Evolutionary conservation across 768 basidiomycete species (phyloP).

Genomic region (Lanmaoa pseudosensibilis): DNA sequence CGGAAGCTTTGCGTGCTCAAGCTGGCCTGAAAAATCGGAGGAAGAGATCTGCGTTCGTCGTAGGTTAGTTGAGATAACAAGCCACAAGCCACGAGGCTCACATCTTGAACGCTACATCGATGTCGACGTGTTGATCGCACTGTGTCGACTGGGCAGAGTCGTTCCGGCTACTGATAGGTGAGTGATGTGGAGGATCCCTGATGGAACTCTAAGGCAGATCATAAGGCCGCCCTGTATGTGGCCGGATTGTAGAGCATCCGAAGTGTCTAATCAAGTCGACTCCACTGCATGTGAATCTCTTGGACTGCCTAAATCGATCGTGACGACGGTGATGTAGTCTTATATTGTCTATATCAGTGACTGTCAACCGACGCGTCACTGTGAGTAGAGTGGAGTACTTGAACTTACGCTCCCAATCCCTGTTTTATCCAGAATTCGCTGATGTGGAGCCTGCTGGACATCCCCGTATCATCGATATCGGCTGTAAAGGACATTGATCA

Average conservation of each 20-base stretch:
- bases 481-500: neutral
- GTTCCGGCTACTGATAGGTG: neutral
- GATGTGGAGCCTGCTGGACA: constrained; percentile 4
- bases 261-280: constrained; percentile 4
- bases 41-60: neutral
- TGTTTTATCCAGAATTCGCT: neutral
- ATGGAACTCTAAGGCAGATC: neutral
- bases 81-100: neutral
- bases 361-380: neutral
- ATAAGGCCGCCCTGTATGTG: neutral
- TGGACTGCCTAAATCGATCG: neutral
- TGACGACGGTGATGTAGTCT: neutral
- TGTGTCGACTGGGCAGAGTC: neutral
- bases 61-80: neutral
- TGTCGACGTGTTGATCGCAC: too few species aligned
- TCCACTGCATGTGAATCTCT: constrained; percentile 3
- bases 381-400: neutral
- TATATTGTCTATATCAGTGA: neutral
- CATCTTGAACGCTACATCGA: neutral
- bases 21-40: neutral
- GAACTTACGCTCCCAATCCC: neutral
- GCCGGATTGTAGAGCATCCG: neutral
- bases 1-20: neutral
- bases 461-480: neutral
- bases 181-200: neutral